phyloP scores from a whole-genome alignment of 495 filamentous ascomycete genomes.

The Filosporella fistucella region DNA sequence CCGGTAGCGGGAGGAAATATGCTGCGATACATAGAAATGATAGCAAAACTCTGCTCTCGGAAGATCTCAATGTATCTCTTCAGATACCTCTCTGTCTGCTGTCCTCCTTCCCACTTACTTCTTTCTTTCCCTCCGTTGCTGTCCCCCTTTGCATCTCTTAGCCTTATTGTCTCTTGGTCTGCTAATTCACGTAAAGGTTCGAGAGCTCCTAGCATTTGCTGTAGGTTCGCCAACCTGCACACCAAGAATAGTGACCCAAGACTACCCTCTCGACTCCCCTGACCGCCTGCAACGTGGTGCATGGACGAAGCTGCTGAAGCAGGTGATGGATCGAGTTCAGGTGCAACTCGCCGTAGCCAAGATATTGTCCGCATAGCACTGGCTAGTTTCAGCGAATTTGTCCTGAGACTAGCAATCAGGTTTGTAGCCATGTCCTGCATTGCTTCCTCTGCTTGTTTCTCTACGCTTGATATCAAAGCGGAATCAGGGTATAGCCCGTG shows the following conservation, averaged over 20 bases:
- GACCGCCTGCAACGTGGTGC: constrained; percentile 2
- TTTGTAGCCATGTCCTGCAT: constrained; percentile 88
- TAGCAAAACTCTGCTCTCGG: constrained; percentile 94
- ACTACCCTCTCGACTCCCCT: constrained; percentile 41
- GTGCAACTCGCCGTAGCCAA: constrained; percentile 83
- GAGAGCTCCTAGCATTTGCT: constrained; percentile 75
- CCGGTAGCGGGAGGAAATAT: constrained; percentile 63
- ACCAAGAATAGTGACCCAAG: constrained; percentile 85
- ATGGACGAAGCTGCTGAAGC: constrained; percentile 22
- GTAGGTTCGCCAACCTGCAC: constrained; percentile 75
- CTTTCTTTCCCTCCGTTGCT: constrained; percentile 16
- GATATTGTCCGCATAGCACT: constrained; percentile 88
- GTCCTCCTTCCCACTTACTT: constrained; percentile 63
- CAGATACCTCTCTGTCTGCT: constrained; percentile 90
- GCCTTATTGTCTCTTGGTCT: constrained; percentile 70
- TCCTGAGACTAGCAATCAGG: constrained; percentile 72
- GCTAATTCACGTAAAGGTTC: constrained; percentile 84
- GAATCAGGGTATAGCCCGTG: constrained; percentile 79
- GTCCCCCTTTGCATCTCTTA: constrained; percentile 22
- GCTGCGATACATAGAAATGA: constrained; percentile 85
- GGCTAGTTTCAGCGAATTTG: constrained; percentile 79
- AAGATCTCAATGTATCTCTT: constrained; percentile 98
- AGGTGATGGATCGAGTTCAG: constrained; percentile 57
- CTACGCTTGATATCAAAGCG: constrained; percentile 65
- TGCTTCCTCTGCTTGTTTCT: constrained; percentile 73